Evolutionary conservation across 768 basidiomycete species (phyloP).

Genomic region (Lepiota venenata): DNA sequence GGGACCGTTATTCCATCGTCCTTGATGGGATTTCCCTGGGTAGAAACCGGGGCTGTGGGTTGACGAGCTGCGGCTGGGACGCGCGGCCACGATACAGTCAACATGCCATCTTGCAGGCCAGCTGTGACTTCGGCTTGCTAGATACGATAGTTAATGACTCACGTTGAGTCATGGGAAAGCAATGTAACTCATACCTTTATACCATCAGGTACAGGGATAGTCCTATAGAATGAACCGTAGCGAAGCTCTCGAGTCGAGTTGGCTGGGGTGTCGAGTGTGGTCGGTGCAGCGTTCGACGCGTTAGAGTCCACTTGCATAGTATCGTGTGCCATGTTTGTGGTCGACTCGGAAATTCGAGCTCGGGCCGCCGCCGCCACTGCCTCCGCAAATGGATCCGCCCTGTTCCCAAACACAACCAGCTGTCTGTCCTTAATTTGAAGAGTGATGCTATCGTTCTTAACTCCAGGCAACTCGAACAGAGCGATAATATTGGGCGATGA

Average conservation of each 20-base stretch:
- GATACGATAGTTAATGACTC: constrained; percentile 21
- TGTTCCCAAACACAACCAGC: constrained; percentile 33
- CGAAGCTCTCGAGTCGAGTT: constrained; percentile 35
- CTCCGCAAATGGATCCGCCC: constrained; percentile 19
- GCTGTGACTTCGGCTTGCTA: constrained; percentile 36
- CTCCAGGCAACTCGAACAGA: constrained; percentile 44
- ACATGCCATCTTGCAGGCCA: constrained; percentile 34
- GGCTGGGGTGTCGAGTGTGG: background rate
- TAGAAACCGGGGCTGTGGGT: background rate
- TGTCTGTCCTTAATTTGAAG: constrained; percentile 29
- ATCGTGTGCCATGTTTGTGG: constrained; percentile 12
- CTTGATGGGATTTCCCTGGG: background rate
- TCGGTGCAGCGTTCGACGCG: background rate
- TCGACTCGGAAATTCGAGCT: background rate
- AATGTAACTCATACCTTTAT: constrained; percentile 30
- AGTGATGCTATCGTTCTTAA: constrained; percentile 31
- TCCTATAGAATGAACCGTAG: constrained; percentile 40
- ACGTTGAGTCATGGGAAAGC: constrained; percentile 10
- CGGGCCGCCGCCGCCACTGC: constrained; percentile 6
- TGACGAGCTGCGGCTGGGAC: constrained; percentile 4
- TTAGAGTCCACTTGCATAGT: constrained; percentile 10
- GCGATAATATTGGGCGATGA: constrained; percentile 28
- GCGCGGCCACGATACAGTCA: constrained; percentile 40
- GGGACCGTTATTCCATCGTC: background rate
- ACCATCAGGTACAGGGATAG: constrained; percentile 32